Percentiles rank a stretch among this genome's conserved stretches.
Evolutionary conservation across 495 filamentous ascomycete species (phyloP).

Genomic region (Xylaria venustula): DNA sequence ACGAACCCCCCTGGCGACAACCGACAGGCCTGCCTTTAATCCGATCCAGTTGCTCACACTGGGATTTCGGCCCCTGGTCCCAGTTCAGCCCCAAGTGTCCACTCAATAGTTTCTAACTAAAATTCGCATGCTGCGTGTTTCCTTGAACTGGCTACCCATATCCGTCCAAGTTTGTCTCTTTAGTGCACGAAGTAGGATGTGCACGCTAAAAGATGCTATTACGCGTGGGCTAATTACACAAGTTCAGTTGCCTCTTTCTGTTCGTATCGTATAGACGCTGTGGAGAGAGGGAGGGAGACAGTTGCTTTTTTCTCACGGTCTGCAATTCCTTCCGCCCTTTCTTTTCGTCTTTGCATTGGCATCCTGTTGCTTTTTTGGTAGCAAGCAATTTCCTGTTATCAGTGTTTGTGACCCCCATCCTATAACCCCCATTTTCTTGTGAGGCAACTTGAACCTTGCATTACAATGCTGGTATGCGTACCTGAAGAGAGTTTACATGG

Average conservation of each 20-base stretch:
- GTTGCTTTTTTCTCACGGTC: neutral
- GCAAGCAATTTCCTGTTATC: neutral
- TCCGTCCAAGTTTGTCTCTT: too few species aligned
- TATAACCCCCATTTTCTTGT: neutral
- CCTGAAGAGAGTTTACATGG: neutral
- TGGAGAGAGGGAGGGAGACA: neutral
- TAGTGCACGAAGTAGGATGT: too few species aligned
- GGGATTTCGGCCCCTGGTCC: neutral
- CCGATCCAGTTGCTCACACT: neutral
- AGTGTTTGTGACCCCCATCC: neutral
- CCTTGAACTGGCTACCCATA: neutral
- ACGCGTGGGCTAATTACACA: neutral
- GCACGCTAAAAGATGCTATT: too few species aligned
- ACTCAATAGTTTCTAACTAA: neutral
- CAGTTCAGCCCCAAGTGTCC: slow-evolving; percentile 2
- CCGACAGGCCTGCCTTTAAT: neutral
- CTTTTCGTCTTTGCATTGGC: neutral
- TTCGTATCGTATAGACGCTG: neutral
- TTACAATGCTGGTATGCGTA: neutral
- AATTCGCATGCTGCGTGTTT: neutral
- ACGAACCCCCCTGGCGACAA: neutral
- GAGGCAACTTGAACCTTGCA: neutral
- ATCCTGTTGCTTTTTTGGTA: neutral
- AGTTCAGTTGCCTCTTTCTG: neutral
- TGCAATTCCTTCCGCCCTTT: neutral